Base-by-base conservation (phyloP, 768 basidiomycete genomes). In the Hygrocybe coccinea region DNA sequence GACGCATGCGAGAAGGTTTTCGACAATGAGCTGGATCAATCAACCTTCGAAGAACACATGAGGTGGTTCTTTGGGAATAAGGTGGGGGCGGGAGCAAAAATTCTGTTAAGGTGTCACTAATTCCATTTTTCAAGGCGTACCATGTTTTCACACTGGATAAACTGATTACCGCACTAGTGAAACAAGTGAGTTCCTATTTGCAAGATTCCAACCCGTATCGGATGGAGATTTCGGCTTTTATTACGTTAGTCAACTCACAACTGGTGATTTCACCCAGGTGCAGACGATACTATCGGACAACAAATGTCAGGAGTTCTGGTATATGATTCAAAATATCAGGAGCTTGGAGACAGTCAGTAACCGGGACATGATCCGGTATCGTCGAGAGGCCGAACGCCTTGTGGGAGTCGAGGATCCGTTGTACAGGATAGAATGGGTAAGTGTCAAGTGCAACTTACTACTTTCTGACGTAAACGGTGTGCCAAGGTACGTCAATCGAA, bases 31-130 rank as follows among this genome's bases (percentile, higher is more conserved):
- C 78, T 98, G 57, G 97, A 98, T 69, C 89, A 87, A 66, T 73
- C 80, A n/a, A 83, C 85, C 19, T 98, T 94, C 64, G 95, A 98
- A 69, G 97, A 98, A 68, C 91, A 92, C 65, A 84, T 97, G 84
- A 76, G 97, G 60, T 91, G 91, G 82, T 89, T 95, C 73, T 94
- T 92, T 74, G 89, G 91, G 33, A 91, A 84, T 58, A 87, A 86
- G 80, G 88, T 88, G 69, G 59, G 77, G 52, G 22, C 7, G 39
- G 41, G 14, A 38, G 37, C 15, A 60, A 48, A 55, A 41, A 54
- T 58, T 50, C 53, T 54, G 57, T 59, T 56, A 52, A 44, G 59
- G 43, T 55, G 45, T 47, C 37, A 57, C 58, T 64, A 47, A 67
- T 57, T 59, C 25, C 46, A 37, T 69, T 69, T 76, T 56, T 62